These are phyloP conservation scores for Malus hybrid DNA, from an alignment of 331 rosid species.

Conservation along the genomic window DNA sequence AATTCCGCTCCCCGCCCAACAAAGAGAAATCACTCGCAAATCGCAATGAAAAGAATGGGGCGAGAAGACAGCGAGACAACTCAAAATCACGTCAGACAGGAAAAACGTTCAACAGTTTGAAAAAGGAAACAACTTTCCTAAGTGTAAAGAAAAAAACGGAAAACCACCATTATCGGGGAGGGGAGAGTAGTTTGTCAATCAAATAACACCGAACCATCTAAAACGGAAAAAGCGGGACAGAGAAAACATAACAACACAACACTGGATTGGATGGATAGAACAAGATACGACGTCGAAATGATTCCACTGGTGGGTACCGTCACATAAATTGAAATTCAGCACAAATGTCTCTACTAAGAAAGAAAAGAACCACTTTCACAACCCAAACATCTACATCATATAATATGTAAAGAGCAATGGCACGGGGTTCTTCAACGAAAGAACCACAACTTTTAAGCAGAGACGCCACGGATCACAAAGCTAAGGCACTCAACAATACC, in stretches of 20 bases:
- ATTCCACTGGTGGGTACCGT: background rate
- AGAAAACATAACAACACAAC: too few relatives aligned
- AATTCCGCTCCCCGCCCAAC: background rate
- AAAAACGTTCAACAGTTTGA: too few relatives aligned
- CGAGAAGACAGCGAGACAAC: background rate
- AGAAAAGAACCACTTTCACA: background rate
- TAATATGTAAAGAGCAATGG: background rate
- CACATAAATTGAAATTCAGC: background rate
- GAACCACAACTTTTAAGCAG: background rate
- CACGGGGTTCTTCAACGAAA: background rate
- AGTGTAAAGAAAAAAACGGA: background rate
- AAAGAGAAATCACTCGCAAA: background rate
- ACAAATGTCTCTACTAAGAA: background rate
- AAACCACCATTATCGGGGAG: too few relatives aligned
- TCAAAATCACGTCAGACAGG: background rate
- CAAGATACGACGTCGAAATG: background rate
- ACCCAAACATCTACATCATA: background rate
- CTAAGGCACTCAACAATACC: background rate
- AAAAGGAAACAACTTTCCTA: too few relatives aligned
- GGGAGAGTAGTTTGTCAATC: background rate
- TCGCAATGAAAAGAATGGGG: background rate
- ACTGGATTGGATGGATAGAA: background rate
- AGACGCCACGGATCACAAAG: background rate
- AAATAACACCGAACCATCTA: background rate
- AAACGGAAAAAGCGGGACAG: background rate